Conservation (phyloP, 2,329 filamentous ascomycete species). For the Madurella mycetomatis region DNA sequence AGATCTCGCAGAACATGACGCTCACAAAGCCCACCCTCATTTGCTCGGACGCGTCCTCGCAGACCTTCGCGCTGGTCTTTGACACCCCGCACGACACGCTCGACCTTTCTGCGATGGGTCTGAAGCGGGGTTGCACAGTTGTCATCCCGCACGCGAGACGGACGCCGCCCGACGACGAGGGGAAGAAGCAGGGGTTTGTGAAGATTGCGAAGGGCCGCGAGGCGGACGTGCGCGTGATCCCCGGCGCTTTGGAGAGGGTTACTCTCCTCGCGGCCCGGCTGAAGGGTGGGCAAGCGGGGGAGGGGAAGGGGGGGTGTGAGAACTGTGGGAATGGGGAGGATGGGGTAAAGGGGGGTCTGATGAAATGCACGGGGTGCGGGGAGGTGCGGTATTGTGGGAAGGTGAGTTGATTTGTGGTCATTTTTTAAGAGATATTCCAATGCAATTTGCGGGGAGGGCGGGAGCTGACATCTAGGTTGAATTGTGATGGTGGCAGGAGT, state of each 20-base stretch:
- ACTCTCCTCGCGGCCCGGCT: conserved; percentile 26
- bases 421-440: too few relatives aligned
- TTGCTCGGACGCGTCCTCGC: conserved; percentile 36
- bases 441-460: background rate
- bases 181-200: conserved; percentile 39
- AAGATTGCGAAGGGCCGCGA: conserved; percentile 16
- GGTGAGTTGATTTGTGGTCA: too few relatives aligned
- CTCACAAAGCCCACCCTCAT: conserved; percentile 48
- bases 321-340: conserved; percentile 29
- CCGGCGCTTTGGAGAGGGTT: conserved; percentile 30
- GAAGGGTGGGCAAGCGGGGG: conserved; percentile 11
- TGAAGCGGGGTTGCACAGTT: conserved; percentile 38
- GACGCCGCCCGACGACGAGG: conserved; percentile 32
- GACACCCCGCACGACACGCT: conserved; percentile 33
- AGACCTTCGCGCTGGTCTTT: conserved; percentile 44
- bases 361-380: conserved; percentile 42
- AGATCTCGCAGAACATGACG: conserved; percentile 44
- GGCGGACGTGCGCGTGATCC: conserved; percentile 33
- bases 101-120: conserved; percentile 29
- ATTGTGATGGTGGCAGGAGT: conserved; percentile 31
- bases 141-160: conserved; percentile 35
- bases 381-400: conserved; percentile 44
- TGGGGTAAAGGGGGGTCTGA: conserved; percentile 25
- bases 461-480: conserved; percentile 7
- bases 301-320: conserved; percentile 21